Conservation (phyloP, 192 early-diverging fungal species). For the Funneliformis mosseae region DNA sequence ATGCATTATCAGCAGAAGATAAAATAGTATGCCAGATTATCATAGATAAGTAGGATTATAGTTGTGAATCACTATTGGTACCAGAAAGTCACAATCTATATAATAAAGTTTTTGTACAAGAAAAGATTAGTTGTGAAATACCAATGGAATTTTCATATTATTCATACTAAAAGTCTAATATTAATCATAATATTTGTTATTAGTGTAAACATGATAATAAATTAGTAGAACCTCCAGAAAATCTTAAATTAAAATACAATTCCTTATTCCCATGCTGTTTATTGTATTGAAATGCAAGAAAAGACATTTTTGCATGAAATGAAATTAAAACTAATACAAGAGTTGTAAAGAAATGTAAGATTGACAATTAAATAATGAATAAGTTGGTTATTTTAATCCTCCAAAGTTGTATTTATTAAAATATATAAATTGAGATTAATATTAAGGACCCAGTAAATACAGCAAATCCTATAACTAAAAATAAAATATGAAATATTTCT, state of each 20-base stretch:
- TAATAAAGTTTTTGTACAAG: neutral
- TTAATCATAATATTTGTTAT: conserved; percentile 7
- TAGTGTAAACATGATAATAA: neutral
- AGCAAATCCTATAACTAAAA: no score
- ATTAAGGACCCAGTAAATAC: no score
- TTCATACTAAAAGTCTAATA: neutral
- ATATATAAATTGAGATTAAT: no score
- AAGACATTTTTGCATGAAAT: neutral
- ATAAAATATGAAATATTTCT: no score
- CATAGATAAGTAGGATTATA: neutral
- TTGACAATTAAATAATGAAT: neutral
- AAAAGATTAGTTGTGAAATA: neutral
- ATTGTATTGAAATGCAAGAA: neutral
- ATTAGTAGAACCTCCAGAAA: neutral
- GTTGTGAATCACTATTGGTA: neutral
- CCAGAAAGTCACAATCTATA: neutral
- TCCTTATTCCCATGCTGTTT: neutral
- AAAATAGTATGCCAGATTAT: neutral
- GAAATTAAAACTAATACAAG: conserved; percentile 1
- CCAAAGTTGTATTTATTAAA: no score
- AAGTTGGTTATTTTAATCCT: no score
- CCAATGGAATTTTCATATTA: neutral
- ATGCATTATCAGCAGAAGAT: conserved; percentile 4
- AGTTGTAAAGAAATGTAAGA: neutral
- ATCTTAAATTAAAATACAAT: neutral